Evolutionary conservation across 139 green algal genomes (phyloP), one percentile per base, ranked within the genome.

Genomic region (Auxenochlorella pyrenoidosa): DNA sequence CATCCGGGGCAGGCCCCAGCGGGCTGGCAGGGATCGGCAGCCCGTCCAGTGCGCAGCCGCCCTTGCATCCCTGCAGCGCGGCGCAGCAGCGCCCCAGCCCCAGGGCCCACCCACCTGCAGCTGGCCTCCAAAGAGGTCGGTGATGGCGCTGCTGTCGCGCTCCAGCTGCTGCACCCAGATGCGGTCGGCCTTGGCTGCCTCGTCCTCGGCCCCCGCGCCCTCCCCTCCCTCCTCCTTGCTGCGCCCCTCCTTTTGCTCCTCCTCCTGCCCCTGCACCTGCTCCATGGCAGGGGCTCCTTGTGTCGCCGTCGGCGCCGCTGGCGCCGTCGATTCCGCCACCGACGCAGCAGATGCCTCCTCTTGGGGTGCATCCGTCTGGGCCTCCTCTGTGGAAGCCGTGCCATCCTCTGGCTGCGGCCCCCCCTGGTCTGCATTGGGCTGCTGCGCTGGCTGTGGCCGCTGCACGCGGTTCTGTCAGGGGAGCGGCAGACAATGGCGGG

Each of bases 81-180:
- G 41, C 43, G 28, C 75, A 81, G 75, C 0, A 54, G 72, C 72
- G 43, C 0, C 34, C 72, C 72, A 54, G 21, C 76, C 58, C 41
- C 16, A 32, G 22, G 0, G 16, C 66, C 0, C 8, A 10, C 83
- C 18, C 40, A 83, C 84, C 89, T 93, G 91, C 80, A 94, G 82
- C 90, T 94, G 92, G 0, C 92, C 92, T 6, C 85, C 51, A 86
- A 95, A 95, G 6, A 93, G 75, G 72, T 95, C 92, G 0, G 85
- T 89, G 72, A 95, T 89, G 75, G 83, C 71, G 38, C 79, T 92
- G 60, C 79, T 44, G 51, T 90, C 86, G 2, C 82, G 82, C 41
- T 43, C 51, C 21, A 87, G 75, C 76, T 90, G 89, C 68, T 77
- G 79, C 63, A 47, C 12, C 92, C 92, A 95, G 28, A 84, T 30